Percentiles rank a stretch among this genome's conserved stretches.
These are phyloP conservation scores for Chalciporus chontae DNA, from an alignment of 768 basidiomycete species.

Conservation along the genomic window DNA sequence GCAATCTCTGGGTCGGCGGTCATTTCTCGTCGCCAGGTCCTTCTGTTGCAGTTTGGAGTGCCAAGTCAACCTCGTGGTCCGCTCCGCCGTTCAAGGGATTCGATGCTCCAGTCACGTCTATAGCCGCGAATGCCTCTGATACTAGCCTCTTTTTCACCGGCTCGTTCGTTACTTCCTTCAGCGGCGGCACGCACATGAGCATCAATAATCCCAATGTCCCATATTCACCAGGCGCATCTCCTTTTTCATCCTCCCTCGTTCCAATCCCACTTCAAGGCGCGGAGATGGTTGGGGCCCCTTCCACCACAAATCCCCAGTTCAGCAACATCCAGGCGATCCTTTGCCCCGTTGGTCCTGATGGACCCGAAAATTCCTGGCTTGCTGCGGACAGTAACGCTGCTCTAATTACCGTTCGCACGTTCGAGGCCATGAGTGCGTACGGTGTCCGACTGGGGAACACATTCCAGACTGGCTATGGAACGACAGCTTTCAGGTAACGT, in stretches of 20 bases:
- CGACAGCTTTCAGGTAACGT: conserved; percentile 78
- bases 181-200: conserved; percentile 47
- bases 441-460: conserved; percentile 93
- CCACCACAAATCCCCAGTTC: conserved; percentile 57
- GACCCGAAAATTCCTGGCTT: conserved; percentile 82
- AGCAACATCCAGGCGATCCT: conserved; percentile 65
- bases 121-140: conserved; percentile 67
- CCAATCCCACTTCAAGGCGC: conserved; percentile 67
- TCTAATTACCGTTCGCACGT: conserved; percentile 74
- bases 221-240: conserved; percentile 75
- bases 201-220: conserved; percentile 85
- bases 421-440: conserved; percentile 64
- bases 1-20: conserved; percentile 78
- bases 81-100: conserved; percentile 81
- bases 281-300: conserved; percentile 57
- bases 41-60: conserved; percentile 71
- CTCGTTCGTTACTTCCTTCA: conserved; percentile 76
- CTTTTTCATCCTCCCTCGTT: conserved; percentile 87
- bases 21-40: conserved; percentile 63
- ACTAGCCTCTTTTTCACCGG: conserved; percentile 84
- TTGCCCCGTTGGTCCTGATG: conserved; percentile 82
- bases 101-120: conserved; percentile 65
- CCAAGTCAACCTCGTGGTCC: conserved; percentile 64
- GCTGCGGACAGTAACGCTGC: conserved; percentile 67
- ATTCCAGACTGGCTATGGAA: conserved; percentile 74